Evolutionary conservation across 75 land plant genomes (phyloP), one percentile per base, ranked within the genome.

Genomic region (Pinus taeda): DNA sequence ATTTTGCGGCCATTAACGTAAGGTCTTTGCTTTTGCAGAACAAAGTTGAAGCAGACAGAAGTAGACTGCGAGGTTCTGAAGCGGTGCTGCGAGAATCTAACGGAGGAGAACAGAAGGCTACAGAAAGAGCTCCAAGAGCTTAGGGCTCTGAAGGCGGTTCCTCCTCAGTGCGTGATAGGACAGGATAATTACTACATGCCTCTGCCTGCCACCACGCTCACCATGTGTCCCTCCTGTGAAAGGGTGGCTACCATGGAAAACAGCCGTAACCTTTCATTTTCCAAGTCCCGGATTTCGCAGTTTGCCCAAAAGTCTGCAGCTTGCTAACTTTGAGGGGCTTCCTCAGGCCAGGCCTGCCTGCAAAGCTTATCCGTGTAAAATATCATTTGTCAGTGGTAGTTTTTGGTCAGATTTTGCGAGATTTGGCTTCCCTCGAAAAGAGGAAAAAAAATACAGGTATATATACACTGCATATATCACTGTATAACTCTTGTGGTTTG

Each of bases 171-270:
- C 55, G 42, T 57, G 4, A 57, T 71, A 15, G 33, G 85, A 64
- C 30, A 56, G 55, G 67, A 76, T 9, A 49, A 49, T 49, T 94
- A 85, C 67, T 90, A 81, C 81, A 88, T 87, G 91, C 91, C 94
- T 36, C 74, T 88, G 13, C 95, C 97, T 26, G 93, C 97, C 20
- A 92, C 97, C n/a, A 94, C 97, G 22, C 90, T 94, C 57, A 90
- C 91, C 45, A 94, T 94, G 95, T 94, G 97, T 80, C 95, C 95
- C 0, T 90, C 93, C 0, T 94, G 97, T 60, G 95, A 92, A 80
- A 78, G 97, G n/a, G 83, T 94, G 9, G 90, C 90, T 78, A 81
- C 96, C 80, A 73, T 78, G 74, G 22, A 83, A 60, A 73, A 70
- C 33, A 56, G 53, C 74, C 20, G 74, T 14, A 73, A 11, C 37